Evolutionary conservation across 1,139 yeast genomes (phyloP).

Genomic region (Candida labiduridarum): DNA sequence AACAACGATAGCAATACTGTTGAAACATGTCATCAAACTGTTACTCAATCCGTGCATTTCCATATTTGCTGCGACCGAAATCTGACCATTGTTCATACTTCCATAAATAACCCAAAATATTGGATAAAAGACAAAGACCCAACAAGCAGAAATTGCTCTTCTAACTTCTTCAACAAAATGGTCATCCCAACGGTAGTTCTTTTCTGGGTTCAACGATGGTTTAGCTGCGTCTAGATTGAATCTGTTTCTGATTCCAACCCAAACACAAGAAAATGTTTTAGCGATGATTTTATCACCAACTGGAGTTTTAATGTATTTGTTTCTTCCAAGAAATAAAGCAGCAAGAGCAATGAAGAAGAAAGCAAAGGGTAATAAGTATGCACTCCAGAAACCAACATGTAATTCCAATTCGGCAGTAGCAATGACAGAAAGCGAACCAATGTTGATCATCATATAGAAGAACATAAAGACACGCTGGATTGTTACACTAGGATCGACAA

Average conservation of each 20-base stretch:
- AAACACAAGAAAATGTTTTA: constrained; percentile 51
- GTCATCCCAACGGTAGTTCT: constrained; percentile 56
- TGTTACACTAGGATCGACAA: constrained; percentile 42
- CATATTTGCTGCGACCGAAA: constrained; percentile 67
- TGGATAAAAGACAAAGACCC: constrained; percentile 62
- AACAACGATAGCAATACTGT: constrained; percentile 60
- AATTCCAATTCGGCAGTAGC: constrained; percentile 43
- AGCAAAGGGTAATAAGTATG: constrained; percentile 58
- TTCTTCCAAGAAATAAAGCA: constrained; percentile 57
- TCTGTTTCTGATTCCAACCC: constrained; percentile 48
- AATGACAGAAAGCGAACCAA: constrained; percentile 41
- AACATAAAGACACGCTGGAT: constrained; percentile 45
- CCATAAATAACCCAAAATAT: constrained; percentile 68
- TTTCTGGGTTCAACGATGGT: constrained; percentile 51
- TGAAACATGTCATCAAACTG: constrained; percentile 62
- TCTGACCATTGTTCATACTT: constrained; percentile 63
- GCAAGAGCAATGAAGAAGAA: constrained; percentile 62
- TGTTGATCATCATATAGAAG: constrained; percentile 43
- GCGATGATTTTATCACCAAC: constrained; percentile 65
- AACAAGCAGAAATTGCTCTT: constrained; percentile 60
- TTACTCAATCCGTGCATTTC: constrained; percentile 64
- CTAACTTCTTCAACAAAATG: constrained; percentile 62
- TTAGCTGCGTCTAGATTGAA: constrained; percentile 55
- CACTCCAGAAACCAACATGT: constrained; percentile 44
- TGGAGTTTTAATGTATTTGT: constrained; percentile 58